Base-by-base conservation (phyloP, 371 early-diverging fungal species). In the Mortierella sp. region DNA sequence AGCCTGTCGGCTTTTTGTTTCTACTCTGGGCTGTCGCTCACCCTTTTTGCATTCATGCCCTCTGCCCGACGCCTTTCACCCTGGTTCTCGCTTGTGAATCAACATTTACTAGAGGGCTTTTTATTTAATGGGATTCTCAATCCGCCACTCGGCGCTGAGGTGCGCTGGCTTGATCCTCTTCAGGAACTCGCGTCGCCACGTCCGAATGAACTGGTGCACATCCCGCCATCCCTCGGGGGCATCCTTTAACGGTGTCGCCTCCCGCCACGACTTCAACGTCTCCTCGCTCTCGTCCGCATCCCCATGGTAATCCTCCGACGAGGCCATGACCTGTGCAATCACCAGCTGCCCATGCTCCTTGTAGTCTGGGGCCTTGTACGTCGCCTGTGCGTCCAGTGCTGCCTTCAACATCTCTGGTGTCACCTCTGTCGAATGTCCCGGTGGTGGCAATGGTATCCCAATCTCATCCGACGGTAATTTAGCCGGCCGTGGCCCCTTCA, bases 341-440 rank as follows among this genome's bases (percentile, higher is more conserved):
- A 82, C 83, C 52, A 82, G 39, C 58, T 78, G 75, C 1, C 83
- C 83, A 47, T 82, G 83, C 61, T 82, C 83, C 63, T 63, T 71
- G 44, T 75, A 82, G 55, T 70, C 76, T 3, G 50, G 55, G 24
- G 71, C 71, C 43, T 75, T 82, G 61, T 78, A 82, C 4, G 34
- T 66, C 4, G 71, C 68, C 64, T 82, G 71, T 2, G 78, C 74
- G 3, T 34, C 69, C 55, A 82, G 40, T 4, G 83, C 83, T 11
- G 44, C 74, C 48, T 67, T 52, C 13, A 78, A 61, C 63, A 83
- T 78, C 6, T 11, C 41, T 40, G 31, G 52, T 22, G 29, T 64
- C 39, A 83, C 29, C n/a, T 47, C n/a, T 13, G 83, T 78, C 2
- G 68, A 6, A 26, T 72, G 72, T n/a, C 69, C 73, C n/a, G 79